phyloP scores from a whole-genome alignment of 257 asterid genomes.

The Handroanthus guayacan region DNA sequence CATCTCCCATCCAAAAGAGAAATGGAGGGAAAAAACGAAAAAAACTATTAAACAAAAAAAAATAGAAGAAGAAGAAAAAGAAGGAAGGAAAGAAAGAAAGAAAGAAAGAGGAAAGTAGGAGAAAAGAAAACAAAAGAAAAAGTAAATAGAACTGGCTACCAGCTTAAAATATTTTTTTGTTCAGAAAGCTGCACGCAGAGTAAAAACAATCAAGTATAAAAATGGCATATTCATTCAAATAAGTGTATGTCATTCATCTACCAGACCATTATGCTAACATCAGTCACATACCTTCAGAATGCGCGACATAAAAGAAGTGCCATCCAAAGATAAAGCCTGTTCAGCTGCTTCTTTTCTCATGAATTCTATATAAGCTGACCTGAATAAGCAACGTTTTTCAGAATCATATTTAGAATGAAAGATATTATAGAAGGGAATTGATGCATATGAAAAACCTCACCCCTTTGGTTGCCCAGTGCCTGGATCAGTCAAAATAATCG shows the following conservation, averaged over 20 bases:
- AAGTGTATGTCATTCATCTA: neutral
- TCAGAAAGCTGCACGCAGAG: neutral
- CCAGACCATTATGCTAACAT: slow-evolving; percentile 8
- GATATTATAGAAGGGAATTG: slow-evolving; percentile 2
- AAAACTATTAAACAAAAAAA: too few species aligned
- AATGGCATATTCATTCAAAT: neutral
- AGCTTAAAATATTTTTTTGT: too few species aligned
- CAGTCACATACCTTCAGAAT: slow-evolving; percentile 72
- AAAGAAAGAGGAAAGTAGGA: too few species aligned
- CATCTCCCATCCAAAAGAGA: too few species aligned
- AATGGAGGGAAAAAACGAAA: too few species aligned
- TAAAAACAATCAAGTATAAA: neutral
- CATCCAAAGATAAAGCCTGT: slow-evolving; percentile 88
- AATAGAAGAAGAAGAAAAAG: too few species aligned
- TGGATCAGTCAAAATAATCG: slow-evolving; percentile 75
- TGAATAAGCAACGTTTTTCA: slow-evolving; percentile 45
- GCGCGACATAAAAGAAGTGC: slow-evolving; percentile 96
- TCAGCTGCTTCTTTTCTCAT: slow-evolving; percentile 85
- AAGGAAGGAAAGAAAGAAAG: too few species aligned
- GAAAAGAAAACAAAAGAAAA: too few species aligned
- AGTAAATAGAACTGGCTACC: too few species aligned
- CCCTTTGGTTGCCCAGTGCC: slow-evolving; percentile 95
- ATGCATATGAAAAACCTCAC: slow-evolving; percentile 54
- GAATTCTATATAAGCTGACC: slow-evolving; percentile 96
- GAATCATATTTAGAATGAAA: neutral